Base-by-base conservation (phyloP, 164 flowering plant species). In the Malania oleifera region DNA sequence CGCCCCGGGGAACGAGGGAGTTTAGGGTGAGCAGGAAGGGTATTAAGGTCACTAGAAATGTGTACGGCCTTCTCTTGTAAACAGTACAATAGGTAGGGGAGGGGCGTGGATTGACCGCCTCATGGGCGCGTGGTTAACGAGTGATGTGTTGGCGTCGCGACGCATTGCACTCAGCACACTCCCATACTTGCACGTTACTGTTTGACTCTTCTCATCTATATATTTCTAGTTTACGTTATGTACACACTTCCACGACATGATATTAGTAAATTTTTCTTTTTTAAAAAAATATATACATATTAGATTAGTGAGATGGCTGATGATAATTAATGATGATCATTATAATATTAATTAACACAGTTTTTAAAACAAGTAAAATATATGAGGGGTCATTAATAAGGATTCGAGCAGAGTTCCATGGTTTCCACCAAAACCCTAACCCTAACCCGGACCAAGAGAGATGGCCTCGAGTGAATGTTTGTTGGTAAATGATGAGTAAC, bases 381-480 rank as follows among this genome's bases (percentile, higher is more conserved):
- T 43, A 15, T 15, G 19, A 11, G 13, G 14, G 3, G 20, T 8
- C 2, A 59, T 47, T n/a, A 56, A 54, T 38, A 57, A 50, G 61
- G 68, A 26, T 64, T 66, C 56, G 66, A 38, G 2, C 13, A 6
- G 8, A 11, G 14, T 7, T 38, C 14, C 9, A 31, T 4, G 61
- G 63, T 57, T 68, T 53, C 28, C 15, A n/a, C n/a, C n/a, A n/a
- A n/a, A n/a, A n/a, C 64, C 19, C 49, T 66, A 67, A 66, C 63
- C 73, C 69, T 56, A 64, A 55, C 28, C 62, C 24, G 58, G 71
- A 68, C 54, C 75, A 52, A 66, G 64, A 56, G 61, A 70, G 58
- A 73, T 63, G 70, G 73, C 60, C 35, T 65, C 76, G 48, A 74
- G 74, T 76, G 83, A 76, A 76, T 79, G 80, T 74, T 76, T 74